Evolutionary conservation across 2,329 filamentous ascomycete species (phyloP), one percentile per base, ranked within the genome.

Genomic region (Teratosphaeria viscida): DNA sequence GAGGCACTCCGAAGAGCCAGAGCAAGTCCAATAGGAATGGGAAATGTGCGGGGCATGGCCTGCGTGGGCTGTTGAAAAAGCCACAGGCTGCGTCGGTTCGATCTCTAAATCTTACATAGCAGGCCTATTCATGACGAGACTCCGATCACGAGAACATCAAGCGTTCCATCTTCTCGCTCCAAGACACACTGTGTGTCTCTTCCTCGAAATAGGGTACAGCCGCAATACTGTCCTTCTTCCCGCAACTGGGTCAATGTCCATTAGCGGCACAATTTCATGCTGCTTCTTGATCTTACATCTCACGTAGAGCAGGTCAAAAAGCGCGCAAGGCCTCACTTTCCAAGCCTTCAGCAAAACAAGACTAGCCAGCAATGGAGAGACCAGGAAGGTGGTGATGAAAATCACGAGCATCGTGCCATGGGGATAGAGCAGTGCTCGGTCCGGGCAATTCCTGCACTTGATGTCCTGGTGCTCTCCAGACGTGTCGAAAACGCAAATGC

Each of bases 301-400:
- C 1, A 81, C 58, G 64, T 82, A 85, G 12, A 87, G 71, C 3
- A 82, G 78, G 2, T n/a, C n/a, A n/a, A n/a, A n/a, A n/a, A n/a
- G 37, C 37, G 5, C 37, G 16, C 1, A 5, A 5, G 4, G n/a
- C 16, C 37, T 43, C 16, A 64, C 61, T 52, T 19, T 62, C 55
- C 23, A 64, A 64, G 4, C 57, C 59, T 5, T 57, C 59, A 19
- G 61, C 58, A 37, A 64, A 64, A 32, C 77, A 77, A 5, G 80
- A 80, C 66, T 74, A 77, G 82, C 86, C 89, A 7, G 74, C 75
- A 49, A 89, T 84, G 68, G 88, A 89, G 5, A 81, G 5, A 81
- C 79, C 10, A 83, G 84, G 73, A 89, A 89, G 3, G 86, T 87
- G 71, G 81, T 86, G 74, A 87, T 86, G 70, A 85, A 82, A 3